Base-by-base conservation (phyloP, 1,139 yeast species). In the Suhomyces panamericanus region DNA sequence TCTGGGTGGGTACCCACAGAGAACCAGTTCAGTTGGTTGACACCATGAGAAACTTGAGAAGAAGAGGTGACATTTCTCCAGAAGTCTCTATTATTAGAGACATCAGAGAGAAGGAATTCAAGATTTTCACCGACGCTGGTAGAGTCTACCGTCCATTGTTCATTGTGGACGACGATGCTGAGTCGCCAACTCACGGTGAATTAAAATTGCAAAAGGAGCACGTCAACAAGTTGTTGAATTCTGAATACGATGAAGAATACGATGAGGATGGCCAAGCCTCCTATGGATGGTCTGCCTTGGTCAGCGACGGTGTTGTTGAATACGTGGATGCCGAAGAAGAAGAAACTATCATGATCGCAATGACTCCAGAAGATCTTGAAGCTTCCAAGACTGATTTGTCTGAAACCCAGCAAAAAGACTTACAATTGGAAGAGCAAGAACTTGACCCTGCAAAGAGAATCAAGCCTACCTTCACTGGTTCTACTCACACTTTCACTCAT, bases 1-100 rank as follows among this genome's bases (percentile, higher is more conserved):
- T 93, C 48, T 95, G 99, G 99, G 95, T 91, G 39, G 99, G 99
- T 73, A 93, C 95, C 35, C 98, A 93, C 64, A 83, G 96, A 70
- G 96, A 93, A 57, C 98, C 99, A 34, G 88, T 93, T 12, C 82
- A 83, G 62, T 79, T 93, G 61, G 95, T 89, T 46, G 91, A 87
- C 42, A 91, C 97, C 27, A 86, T 93, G 83, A 83, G 95, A 63
- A 83, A 87, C 48, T 78, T 95, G 62, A 83, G 99, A 73, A 85
- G 99, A 77, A 85, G 86, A 63, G 98, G 98, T 57, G 96, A 95
- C 62, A 89, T 93, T 50, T 83, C 95, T 35, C 89, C 98, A 15
- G 99, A 95, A 72, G 98, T 95, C 46, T 89, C 97, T 29, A 89
- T 93, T 62, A 90, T 93, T 54, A 84, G 99, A 67, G 98, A 93